phyloP scores from a whole-genome alignment of 2,329 filamentous ascomycete species.

The Grosmannia serpens region DNA sequence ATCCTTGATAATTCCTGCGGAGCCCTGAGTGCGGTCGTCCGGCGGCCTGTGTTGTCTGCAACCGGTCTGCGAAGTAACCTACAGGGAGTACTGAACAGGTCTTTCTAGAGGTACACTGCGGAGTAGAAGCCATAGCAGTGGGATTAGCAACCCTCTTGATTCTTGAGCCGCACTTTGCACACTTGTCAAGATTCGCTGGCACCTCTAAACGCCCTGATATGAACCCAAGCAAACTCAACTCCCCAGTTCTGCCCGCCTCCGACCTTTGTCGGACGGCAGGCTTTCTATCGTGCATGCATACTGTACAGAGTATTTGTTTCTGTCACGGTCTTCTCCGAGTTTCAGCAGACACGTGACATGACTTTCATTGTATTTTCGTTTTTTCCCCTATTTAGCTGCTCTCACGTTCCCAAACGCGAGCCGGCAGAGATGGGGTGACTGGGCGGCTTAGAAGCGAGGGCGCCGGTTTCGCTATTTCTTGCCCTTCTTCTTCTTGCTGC shows the following conservation, averaged over 20 bases:
- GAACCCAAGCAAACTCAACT: not conserved
- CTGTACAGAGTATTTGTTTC: not conserved
- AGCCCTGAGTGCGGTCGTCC: no score
- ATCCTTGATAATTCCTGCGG: no score
- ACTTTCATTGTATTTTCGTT: no score
- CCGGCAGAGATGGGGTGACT: no score
- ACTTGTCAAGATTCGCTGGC: not conserved
- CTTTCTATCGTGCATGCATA: not conserved
- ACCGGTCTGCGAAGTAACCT: no score
- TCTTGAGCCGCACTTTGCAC: not conserved
- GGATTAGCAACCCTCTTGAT: not conserved
- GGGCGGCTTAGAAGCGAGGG: not conserved
- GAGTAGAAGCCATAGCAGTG: no score
- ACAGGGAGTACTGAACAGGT: no score
- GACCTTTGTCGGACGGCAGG: not conserved
- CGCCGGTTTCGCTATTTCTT: slow-evolving; percentile 36
- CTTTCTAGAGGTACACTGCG: no score
- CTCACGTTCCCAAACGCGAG: no score
- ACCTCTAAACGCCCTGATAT: not conserved
- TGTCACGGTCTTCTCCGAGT: not conserved
- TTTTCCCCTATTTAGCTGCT: no score
- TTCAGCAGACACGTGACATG: not conserved
- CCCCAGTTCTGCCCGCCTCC: not conserved
- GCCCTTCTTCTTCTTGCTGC: slow-evolving; percentile 50
- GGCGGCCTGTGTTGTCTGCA: no score